These are phyloP conservation scores for Hemileia vastatrix DNA, from an alignment of 1,284 basidiomycete genomes.

Conservation along the genomic window DNA sequence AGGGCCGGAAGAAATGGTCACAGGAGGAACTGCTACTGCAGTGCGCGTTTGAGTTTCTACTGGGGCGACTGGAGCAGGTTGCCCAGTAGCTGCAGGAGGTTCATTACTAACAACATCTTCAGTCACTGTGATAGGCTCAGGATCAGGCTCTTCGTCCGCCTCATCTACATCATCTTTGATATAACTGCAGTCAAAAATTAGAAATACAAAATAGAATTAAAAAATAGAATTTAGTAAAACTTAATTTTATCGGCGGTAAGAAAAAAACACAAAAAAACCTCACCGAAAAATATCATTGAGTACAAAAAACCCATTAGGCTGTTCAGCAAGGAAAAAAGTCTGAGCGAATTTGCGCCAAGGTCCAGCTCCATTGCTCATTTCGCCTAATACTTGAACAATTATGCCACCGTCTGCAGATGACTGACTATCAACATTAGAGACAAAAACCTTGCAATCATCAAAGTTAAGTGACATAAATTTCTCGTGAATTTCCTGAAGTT, in stretches of 20 bases:
- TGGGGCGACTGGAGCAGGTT: too few relatives aligned
- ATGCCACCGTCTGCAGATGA: conserved; percentile 90
- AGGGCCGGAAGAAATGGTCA: too few relatives aligned
- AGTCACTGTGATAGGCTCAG: conserved; percentile 43
- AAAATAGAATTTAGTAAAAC: background rate
- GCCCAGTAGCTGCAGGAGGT: too few relatives aligned
- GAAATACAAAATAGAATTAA: background rate
- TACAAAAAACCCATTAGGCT: conserved; percentile 98
- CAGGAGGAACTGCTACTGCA: too few relatives aligned
- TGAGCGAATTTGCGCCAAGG: conserved; percentile 98
- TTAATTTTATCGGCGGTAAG: background rate
- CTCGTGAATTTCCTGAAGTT: conserved; percentile 80
- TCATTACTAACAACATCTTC: conserved; percentile 27
- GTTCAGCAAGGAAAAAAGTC: conserved; percentile 98
- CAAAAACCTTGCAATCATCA: conserved; percentile 86
- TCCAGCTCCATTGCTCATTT: conserved; percentile 80
- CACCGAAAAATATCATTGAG: conserved; percentile 99
- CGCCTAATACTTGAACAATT: conserved; percentile 97
- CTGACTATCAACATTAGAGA: conserved; percentile 48
- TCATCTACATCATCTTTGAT: conserved; percentile 21
- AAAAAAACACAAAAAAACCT: background rate
- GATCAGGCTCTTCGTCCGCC: conserved; percentile 26
- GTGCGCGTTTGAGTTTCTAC: too few relatives aligned
- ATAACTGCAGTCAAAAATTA: conserved; percentile 5
- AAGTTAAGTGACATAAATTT: conserved; percentile 89